Percentiles rank a stretch among this genome's conserved stretches.
Conservation (phyloP, 2,329 filamentous ascomycete genomes). For the Raffaelea arxii region DNA sequence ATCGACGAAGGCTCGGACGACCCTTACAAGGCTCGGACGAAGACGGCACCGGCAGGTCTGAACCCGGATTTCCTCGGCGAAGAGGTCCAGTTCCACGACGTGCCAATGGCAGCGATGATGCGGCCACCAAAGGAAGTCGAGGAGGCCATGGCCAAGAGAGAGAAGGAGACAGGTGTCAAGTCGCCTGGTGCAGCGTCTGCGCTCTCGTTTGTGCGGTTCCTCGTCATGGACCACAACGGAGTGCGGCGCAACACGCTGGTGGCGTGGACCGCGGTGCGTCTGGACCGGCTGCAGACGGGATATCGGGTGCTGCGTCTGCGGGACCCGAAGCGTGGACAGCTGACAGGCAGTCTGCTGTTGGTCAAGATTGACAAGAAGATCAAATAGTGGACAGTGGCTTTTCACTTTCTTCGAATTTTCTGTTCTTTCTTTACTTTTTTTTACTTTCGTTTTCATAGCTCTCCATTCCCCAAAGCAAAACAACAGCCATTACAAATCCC, state of each 20-base stretch:
- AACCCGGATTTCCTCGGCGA: constrained; percentile 55
- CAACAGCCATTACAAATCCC: too few species aligned
- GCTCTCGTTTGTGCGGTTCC: constrained; percentile 69
- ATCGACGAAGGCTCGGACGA: constrained; percentile 33
- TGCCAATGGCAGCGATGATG: constrained; percentile 36
- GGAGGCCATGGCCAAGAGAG: constrained; percentile 40
- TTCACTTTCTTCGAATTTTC: not conserved
- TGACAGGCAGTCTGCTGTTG: constrained; percentile 60
- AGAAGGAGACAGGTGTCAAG: not conserved
- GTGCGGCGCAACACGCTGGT: constrained; percentile 68
- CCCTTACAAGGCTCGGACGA: constrained; percentile 45
- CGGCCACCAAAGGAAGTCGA: too few species aligned
- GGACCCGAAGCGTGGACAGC: constrained; percentile 51
- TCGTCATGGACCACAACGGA: constrained; percentile 72
- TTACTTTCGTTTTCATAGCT: not conserved
- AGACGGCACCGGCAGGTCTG: constrained; percentile 17
- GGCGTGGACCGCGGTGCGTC: constrained; percentile 79
- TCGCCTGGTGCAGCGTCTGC: constrained; percentile 48
- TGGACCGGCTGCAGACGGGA: constrained; percentile 69
- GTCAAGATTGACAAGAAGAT: constrained; percentile 59
- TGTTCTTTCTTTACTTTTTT: not conserved
- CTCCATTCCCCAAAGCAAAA: not conserved
- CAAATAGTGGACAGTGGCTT: not conserved
- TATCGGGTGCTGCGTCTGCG: constrained; percentile 70
- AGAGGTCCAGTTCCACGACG: constrained; percentile 44